Conservation (phyloP, 23 red algal genomes). For the Gracilaria caudata region DNA sequence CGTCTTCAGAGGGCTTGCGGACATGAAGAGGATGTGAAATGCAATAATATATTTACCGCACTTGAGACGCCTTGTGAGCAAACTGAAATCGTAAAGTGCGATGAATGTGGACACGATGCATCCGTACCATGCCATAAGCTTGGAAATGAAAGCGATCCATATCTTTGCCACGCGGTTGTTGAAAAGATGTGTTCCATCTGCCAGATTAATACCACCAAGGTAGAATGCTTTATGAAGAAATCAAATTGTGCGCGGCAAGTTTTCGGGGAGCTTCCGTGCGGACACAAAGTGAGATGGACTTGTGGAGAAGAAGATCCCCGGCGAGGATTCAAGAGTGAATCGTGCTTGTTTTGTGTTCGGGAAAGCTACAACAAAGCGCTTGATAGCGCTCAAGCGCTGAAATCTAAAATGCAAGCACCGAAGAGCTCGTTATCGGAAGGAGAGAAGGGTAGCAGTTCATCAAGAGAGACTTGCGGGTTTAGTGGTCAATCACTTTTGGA, state of each 20-base stretch:
- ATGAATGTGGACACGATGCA: constrained; percentile 10
- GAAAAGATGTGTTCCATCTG: constrained; percentile 44
- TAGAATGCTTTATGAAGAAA: constrained; percentile 32
- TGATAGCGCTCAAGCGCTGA: neutral
- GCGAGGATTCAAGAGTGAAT: neutral
- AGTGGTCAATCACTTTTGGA: neutral
- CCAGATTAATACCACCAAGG: constrained; percentile 20
- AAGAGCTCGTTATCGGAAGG: neutral
- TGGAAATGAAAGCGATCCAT: neutral
- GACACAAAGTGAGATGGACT: constrained; percentile 34
- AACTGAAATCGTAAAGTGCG: neutral
- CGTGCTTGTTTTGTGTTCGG: constrained; percentile 27
- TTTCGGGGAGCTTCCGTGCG: constrained; percentile 8
- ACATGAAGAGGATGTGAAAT: constrained; percentile 55
- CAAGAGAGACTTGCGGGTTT: neutral
- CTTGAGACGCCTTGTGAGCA: constrained; percentile 35
- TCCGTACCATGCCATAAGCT: constrained; percentile 24
- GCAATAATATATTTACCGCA: constrained; percentile 26
- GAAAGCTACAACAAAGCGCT: constrained; percentile 11
- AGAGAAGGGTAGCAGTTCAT: neutral
- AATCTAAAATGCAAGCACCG: neutral
- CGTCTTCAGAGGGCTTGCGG: constrained; percentile 32
- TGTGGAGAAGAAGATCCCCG: constrained; percentile 55
- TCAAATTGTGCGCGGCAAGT: constrained; percentile 4
- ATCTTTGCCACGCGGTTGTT: constrained; percentile 23